Evolutionary conservation across 2,329 filamentous ascomycete species (phyloP).

Genomic region (Rutstroemia sp.): DNA sequence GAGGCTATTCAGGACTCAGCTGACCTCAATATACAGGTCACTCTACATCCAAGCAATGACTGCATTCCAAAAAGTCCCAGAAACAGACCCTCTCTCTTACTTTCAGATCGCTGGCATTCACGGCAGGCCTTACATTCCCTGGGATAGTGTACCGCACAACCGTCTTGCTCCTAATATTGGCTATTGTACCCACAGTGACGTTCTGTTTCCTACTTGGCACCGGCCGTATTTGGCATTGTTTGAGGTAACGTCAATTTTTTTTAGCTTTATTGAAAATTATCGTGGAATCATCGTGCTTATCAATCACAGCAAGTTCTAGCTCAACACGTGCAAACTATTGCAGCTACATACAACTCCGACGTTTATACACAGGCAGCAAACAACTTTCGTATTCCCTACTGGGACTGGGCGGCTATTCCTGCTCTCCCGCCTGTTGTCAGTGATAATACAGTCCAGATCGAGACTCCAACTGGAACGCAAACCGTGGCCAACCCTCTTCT

Average conservation of each 20-base stretch:
- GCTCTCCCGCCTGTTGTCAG: constrained; percentile 32
- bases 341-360: constrained; percentile 23
- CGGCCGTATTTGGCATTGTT: constrained; percentile 45
- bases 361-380: constrained; percentile 36
- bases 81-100: constrained; percentile 13
- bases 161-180: constrained; percentile 3
- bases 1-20: no score
- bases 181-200: constrained; percentile 13
- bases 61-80: constrained; percentile 10
- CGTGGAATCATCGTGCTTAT: no score
- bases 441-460: constrained; percentile 26
- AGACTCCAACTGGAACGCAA: constrained; percentile 15
- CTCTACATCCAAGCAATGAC: constrained; percentile 18
- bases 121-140: constrained; percentile 10
- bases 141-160: background rate
- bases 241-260: constrained; percentile 30
- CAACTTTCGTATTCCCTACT: constrained; percentile 38
- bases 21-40: constrained; percentile 4
- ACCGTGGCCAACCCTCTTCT: constrained; percentile 42
- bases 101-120: constrained; percentile 18
- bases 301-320: constrained; percentile 38
- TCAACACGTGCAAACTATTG: constrained; percentile 37
- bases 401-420: constrained; percentile 38
- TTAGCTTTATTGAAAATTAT: no score
- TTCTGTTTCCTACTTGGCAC: constrained; percentile 38